Base-by-base conservation (phyloP, 2,329 filamentous ascomycete species). In the Aspergillus sergii region DNA sequence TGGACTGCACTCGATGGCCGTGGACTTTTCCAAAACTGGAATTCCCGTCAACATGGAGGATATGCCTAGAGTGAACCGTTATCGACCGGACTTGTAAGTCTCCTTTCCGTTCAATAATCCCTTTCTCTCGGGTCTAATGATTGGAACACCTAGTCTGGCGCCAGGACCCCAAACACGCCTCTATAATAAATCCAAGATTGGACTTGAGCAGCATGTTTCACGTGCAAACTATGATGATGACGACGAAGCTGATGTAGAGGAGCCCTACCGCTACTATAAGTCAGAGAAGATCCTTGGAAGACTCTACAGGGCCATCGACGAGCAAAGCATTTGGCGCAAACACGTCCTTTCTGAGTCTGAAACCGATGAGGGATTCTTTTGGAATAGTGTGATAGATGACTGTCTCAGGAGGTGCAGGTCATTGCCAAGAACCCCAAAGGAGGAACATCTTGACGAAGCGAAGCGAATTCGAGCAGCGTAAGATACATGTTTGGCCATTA, bases 21-120 rank as follows among this genome's bases (percentile, higher is more conserved):
- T 93, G 0, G 90, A 93, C 73, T 93, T 91, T 69, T 91, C 89
- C 3, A 92, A 93, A 75, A 91, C 89, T 0, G 91, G 92, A 0
- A 86, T 89, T 34, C 78, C 82, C 7, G 82, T 84, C 64, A 76
- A 84, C 8, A 72, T 85, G 41, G 73, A 64, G 0, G 69, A 79
- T 1, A 75, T 88, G 19, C 84, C 82, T 0, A 76, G 66, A 4
- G 75, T 69, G 10, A 76, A 68, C 34, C 65, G 39, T 45, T 81
- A 71, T 45, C 80, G 85, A 0, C 86, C 85, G 0, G 85, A 88
- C 66, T 88, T 88, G 84, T 86, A 71, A 78, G 83, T 78, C 57
- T 32, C 23, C 12, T 4, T 21, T 32, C 32, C 16, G 2, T 21
- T n/a, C 26, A 28, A 21, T 19, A 16, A 26, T 32, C 3, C 0